Conservation (phyloP, 148 eudicot species). For the Silene latifolia region DNA sequence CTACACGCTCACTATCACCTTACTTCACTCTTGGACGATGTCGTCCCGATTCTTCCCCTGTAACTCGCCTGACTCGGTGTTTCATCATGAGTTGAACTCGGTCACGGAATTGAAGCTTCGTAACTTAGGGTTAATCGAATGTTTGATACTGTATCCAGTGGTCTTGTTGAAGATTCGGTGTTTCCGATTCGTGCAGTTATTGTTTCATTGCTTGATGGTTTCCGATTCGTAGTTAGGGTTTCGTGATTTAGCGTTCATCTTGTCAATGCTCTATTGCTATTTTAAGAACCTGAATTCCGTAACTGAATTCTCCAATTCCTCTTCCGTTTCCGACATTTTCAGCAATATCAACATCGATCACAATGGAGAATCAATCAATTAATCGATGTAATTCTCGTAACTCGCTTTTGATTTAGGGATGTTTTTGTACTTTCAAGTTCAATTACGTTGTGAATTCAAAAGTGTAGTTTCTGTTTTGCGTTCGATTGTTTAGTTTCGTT, state of each 20-base stretch:
- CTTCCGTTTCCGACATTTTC: constrained; percentile 27
- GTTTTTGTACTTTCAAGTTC: no score
- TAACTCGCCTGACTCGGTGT: constrained; percentile 10
- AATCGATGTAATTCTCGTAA: constrained; percentile 30
- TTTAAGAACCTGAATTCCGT: constrained; percentile 4
- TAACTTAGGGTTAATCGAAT: constrained; percentile 28
- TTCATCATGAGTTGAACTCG: neutral
- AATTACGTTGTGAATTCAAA: no score
- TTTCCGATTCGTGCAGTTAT: constrained; percentile 46
- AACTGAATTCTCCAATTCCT: constrained; percentile 19
- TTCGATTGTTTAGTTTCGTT: no score
- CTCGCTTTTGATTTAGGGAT: neutral
- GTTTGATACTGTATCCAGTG: constrained; percentile 11
- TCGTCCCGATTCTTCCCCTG: no score
- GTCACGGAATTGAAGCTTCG: constrained; percentile 33
- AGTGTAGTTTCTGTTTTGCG: no score
- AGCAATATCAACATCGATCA: constrained; percentile 18
- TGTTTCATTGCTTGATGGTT: constrained; percentile 52
- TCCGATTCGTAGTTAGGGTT: no score
- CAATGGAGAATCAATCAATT: constrained; percentile 16
- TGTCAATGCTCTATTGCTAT: no score
- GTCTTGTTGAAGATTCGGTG: constrained; percentile 33
- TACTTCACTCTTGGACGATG: neutral
- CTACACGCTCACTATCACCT: neutral
- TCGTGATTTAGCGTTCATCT: no score